Base-by-base conservation (phyloP, 768 basidiomycete species). In the Amanita molliuscula region DNA sequence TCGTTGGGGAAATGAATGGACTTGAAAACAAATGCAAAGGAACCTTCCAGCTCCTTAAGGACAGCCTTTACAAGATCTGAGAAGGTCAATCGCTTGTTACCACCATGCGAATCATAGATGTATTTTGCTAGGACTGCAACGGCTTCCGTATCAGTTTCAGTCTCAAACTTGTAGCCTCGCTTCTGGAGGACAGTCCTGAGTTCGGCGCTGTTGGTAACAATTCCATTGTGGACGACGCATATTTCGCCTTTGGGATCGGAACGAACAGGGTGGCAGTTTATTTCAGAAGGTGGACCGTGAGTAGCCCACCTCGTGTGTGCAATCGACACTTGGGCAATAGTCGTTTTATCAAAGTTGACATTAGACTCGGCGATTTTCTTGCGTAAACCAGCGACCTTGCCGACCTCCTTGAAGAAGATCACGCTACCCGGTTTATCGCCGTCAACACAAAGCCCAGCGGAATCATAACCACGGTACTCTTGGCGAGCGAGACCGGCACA, bases 301-400 rank as follows among this genome's bases (percentile, higher is more conserved):
- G 96, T 99, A 2, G 96, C 96, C 96, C 96, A 99, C 56, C 96
- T 89, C 10, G 96, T 99, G 71, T 99, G 96, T 10, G 95, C 95
- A 68, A 99, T 97, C 34, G 91, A 92, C 40, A 94, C 91, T 69
- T 97, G 93, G 36, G 84, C 81, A 46, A 90, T 62, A 67, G 79
- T 84, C 33, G 78, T 74, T 73, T 89, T 92, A 61, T 75, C 69
- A 52, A 86, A 82, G 64, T 95, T 77, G 58, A 91, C 59, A 55
- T 61, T 65, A 25, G 88, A 81, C 50, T 72, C 70, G 35, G 82
- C 79, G 61, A 96, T 93, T 68, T 84, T 81, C 73, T 95, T 88
- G 66, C 91, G 86, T 47, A 99, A 78, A 23, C 85, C 83, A 40
- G 85, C 85, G 48, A 99, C 96, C 67, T 99, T 99, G 66, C 96